These are phyloP conservation scores for Talaromyces islandicus DNA, from an alignment of 2,329 filamentous ascomycete species.

Conservation along the genomic window DNA sequence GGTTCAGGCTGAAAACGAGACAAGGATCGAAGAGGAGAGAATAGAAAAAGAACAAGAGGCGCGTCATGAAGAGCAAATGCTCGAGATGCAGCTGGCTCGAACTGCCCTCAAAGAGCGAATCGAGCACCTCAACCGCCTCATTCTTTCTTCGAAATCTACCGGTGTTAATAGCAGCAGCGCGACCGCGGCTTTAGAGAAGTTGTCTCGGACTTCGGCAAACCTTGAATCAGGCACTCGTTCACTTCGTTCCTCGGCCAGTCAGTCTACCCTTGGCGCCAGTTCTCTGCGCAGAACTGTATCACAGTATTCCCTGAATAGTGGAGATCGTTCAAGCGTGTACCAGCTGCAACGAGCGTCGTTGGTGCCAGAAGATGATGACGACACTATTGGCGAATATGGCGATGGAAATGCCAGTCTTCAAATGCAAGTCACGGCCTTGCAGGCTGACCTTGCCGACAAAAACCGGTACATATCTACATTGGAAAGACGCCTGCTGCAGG, in stretches of 20 bases:
- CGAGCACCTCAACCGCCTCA: slow-evolving; percentile 90
- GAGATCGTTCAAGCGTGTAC: slow-evolving; percentile 20
- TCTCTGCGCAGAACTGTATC: slow-evolving; percentile 61
- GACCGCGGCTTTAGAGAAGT: slow-evolving; percentile 61
- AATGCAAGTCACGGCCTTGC: slow-evolving; percentile 85
- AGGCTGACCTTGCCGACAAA: slow-evolving; percentile 93
- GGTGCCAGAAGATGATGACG: slow-evolving; percentile 52
- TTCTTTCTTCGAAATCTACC: slow-evolving; percentile 89
- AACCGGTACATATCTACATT: slow-evolving; percentile 93
- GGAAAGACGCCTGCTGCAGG: slow-evolving; percentile 87
- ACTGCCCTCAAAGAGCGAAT: slow-evolving; percentile 96
- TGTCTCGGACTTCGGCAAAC: slow-evolving; percentile 53
- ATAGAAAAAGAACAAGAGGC: slow-evolving; percentile 75
- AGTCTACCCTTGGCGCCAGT: slow-evolving; percentile 50
- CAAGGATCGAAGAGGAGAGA: slow-evolving; percentile 64
- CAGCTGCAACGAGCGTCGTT: slow-evolving; percentile 22
- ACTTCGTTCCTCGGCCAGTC: slow-evolving; percentile 63
- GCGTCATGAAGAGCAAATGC: slow-evolving; percentile 91
- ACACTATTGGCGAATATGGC: slow-evolving; percentile 72
- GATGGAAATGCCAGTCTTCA: slow-evolving; percentile 77
- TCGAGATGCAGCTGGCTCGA: slow-evolving; percentile 95
- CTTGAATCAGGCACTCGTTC: slow-evolving; percentile 45
- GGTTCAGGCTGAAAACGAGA: slow-evolving; percentile 54
- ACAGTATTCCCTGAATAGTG: slow-evolving; percentile 54
- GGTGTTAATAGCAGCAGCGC: slow-evolving; percentile 80